Percentiles rank a stretch among this genome's conserved stretches.
These are phyloP conservation scores for Nannizziopsis arthrosporioides DNA, from an alignment of 2,329 filamentous ascomycete species.

Conservation along the genomic window DNA sequence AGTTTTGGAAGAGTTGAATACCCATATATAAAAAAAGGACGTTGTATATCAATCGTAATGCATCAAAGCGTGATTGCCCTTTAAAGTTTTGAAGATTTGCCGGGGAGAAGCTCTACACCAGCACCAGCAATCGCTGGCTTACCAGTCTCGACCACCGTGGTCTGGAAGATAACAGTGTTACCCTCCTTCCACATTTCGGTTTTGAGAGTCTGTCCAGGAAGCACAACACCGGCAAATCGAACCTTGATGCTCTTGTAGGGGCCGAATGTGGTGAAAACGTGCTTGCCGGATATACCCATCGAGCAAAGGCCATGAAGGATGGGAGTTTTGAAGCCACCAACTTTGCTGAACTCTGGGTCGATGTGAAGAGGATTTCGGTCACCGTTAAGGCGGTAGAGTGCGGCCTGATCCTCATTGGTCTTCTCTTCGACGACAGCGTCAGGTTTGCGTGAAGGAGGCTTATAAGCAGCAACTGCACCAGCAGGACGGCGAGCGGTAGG, in stretches of 20 bases:
- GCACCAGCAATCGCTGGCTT: conserved; percentile 75
- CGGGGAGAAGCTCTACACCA: conserved; percentile 52
- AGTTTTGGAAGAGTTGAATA: background rate
- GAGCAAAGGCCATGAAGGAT: conserved; percentile 96
- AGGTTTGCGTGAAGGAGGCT: conserved; percentile 61
- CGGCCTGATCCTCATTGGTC: conserved; percentile 83
- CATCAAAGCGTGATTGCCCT: background rate
- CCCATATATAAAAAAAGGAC: background rate
- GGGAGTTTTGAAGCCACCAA: conserved; percentile 85
- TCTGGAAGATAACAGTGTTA: conserved; percentile 68
- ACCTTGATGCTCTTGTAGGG: conserved; percentile 85
- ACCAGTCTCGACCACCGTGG: conserved; percentile 82
- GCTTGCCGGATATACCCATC: conserved; percentile 84
- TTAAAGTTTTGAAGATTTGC: conserved; percentile 14
- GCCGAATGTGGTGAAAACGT: conserved; percentile 73
- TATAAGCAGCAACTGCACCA: conserved; percentile 66
- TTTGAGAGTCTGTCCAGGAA: conserved; percentile 77
- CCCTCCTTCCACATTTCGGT: conserved; percentile 94
- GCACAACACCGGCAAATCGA: conserved; percentile 71
- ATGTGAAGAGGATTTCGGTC: conserved; percentile 96
- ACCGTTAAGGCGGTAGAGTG: conserved; percentile 81
- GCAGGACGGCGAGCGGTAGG: conserved; percentile 57
- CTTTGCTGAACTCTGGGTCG: conserved; percentile 85
- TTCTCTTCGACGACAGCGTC: conserved; percentile 75
- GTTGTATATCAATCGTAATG: background rate